A percentile compares a stretch with the other conserved stretches of the same genome.
These are phyloP conservation scores for Apiotrichum porosum DNA, from an alignment of 1,284 basidiomycete genomes.

Conservation along the genomic window DNA sequence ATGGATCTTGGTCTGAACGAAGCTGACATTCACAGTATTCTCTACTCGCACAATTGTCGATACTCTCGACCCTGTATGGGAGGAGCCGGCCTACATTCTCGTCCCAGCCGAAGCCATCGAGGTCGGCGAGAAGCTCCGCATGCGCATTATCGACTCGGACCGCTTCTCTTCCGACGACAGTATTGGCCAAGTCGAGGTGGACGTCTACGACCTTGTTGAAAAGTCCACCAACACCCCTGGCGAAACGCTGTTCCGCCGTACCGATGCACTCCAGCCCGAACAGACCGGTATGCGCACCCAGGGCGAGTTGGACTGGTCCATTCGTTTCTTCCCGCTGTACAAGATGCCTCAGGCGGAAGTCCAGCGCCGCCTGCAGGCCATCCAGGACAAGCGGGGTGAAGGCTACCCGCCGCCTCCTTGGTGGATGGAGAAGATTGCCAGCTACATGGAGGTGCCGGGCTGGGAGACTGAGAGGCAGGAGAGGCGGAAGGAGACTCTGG, in stretches of 20 bases:
- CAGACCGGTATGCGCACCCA: slow-evolving; percentile 34
- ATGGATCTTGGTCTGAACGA: not conserved
- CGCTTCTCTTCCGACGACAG: slow-evolving; percentile 50
- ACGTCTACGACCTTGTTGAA: slow-evolving; percentile 46
- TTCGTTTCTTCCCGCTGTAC: slow-evolving; percentile 45
- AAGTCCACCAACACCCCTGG: slow-evolving; percentile 16
- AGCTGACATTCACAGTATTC: slow-evolving; percentile 28
- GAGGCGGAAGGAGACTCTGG: slow-evolving; percentile 38
- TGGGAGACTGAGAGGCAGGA: slow-evolving; percentile 41
- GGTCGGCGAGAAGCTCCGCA: slow-evolving; percentile 41
- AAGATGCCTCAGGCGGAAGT: slow-evolving; percentile 35
- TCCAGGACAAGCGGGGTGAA: slow-evolving; percentile 4
- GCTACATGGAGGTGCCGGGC: slow-evolving; percentile 24
- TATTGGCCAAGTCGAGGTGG: slow-evolving; percentile 48
- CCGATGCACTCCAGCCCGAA: slow-evolving; percentile 29
- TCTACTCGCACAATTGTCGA: slow-evolving; percentile 45
- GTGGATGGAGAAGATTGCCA: slow-evolving; percentile 34
- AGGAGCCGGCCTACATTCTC: slow-evolving; percentile 45
- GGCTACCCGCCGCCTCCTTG: slow-evolving; percentile 19
- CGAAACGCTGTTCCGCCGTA: slow-evolving; percentile 26
- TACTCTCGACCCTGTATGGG: slow-evolving; percentile 43
- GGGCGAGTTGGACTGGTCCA: slow-evolving; percentile 41
- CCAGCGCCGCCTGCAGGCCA: slow-evolving; percentile 13
- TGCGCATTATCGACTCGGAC: slow-evolving; percentile 49
- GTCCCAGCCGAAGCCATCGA: slow-evolving; percentile 41